Base-by-base conservation (phyloP, 2,329 filamentous ascomycete species). In the Beauveria pseudobassiana region DNA sequence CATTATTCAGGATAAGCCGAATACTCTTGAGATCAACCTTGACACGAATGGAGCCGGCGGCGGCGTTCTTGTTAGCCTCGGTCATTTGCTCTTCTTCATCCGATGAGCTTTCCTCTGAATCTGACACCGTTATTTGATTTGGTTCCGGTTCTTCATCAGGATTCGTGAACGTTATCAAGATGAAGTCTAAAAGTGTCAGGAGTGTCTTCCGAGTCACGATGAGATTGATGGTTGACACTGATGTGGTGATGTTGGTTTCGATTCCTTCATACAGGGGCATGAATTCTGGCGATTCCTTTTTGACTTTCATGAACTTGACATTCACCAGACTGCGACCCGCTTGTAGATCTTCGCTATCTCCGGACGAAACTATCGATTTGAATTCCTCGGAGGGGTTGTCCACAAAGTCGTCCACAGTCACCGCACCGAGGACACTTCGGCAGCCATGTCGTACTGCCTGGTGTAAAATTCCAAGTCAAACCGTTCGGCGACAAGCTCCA, bases 11-110 rank as follows among this genome's bases (percentile, higher is more conserved):
- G 65, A 99, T 93, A 30, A 99, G 81, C 2, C 91, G 86, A 65
- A 99, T 96, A 77, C 90, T 93, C 77, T 96, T 96, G 64, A 99
- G 78, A 64, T 97, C 89, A 48, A 96, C 88, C 74, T 96, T 96
- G 73, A 99, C 93, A 26, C 92, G 87, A 66, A 99, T 95, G 65
- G 95, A 96, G 61, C 90, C 89, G 5, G 70, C 78, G 16, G 73
- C 73, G 43, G 74, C 70, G 24, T 69, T 72, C 55, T 77, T 74
- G 22, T 72, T 70, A 0, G 72, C 63, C 2, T 67, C 65, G 5
- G 73, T 68, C 5, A 77, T 63, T 43, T 75, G 71, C 64, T 77
- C 71, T 42, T 77, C 68, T 6, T 70, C 66, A 22, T 77, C 70
- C 26, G 80, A 75, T 68, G 73, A 74, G 3, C 78, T 74, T 3